Base-by-base conservation (phyloP, 164 flowering plant genomes). In the Dillenia suffruticosa region DNA sequence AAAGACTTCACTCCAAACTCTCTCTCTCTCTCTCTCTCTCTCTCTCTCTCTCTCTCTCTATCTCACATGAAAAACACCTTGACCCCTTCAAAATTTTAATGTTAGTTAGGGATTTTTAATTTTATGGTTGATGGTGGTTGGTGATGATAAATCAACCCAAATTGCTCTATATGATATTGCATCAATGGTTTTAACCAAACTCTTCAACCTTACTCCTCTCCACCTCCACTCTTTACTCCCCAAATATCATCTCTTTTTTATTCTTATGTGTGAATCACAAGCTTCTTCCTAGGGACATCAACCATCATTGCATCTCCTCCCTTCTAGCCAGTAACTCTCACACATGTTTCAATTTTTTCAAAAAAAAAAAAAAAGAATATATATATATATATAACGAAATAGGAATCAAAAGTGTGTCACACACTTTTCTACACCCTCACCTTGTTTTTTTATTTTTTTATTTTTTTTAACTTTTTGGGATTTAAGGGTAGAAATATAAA, bases 1-100 rank as follows among this genome's bases (percentile, higher is more conserved):
- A 64, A 53, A 46, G 76, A 72, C 78, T 17, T 48, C 10, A 55
- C 72, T 74, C 78, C 81, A 57, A 70, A 69, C 74, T 59, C 56
- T 24, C 54, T 53, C 66, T 47, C 26, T 49, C 54, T 7, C 19
- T 19, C 61, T 57, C 15, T 40, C 47, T 51, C 43, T 65, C 62
- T 43, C 13, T 24, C 54, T 53, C 66, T 47, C 26, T 49, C 54
- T 7, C 19, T 19, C 61, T 57, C 15, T 40, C 47, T 51, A 22
- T 65, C 62, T 43, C 13, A 15, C 46, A 43, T 44, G 50, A 70
- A 51, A 14, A 45, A 57, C 61, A 59, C 49, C 51, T 49, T 55
- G 59, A 22, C 13, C 44, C 46, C 13, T 13, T 46, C 2, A 43
- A 12, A 11, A 57, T 13, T 15, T 44, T 9, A 43, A 26, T 26